These are phyloP conservation scores for Pseudocercospora macadamiae DNA, from an alignment of 2,329 filamentous ascomycete genomes.

Conservation along the genomic window DNA sequence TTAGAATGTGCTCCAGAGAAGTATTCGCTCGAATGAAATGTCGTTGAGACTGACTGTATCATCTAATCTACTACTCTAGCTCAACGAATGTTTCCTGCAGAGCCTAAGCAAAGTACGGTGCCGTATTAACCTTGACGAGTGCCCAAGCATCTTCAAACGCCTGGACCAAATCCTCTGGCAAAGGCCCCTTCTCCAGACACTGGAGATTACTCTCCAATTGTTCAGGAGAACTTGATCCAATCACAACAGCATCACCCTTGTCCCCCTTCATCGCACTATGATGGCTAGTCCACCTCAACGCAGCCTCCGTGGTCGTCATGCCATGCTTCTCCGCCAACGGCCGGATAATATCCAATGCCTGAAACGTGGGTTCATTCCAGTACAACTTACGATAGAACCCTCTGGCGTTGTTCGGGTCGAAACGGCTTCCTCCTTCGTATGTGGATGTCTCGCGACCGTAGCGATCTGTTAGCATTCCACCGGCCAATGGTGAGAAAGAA, in stretches of 20 bases:
- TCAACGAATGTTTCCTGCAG: no score
- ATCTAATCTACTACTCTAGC: no score
- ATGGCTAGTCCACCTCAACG: constrained; percentile 51
- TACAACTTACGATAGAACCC: constrained; percentile 45
- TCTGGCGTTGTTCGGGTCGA: constrained; percentile 45
- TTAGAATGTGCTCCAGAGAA: no score
- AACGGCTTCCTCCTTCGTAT: constrained; percentile 42
- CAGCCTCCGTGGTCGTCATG: constrained; percentile 48
- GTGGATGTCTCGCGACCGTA: constrained; percentile 42
- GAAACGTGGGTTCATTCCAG: constrained; percentile 48
- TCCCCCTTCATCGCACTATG: constrained; percentile 44
- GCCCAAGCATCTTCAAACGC: constrained; percentile 45
- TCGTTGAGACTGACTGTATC: no score
- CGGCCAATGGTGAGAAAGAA: constrained; percentile 49
- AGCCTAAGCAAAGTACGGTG: constrained; percentile 3
- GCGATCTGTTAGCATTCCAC: constrained; percentile 50
- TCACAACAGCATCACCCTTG: constrained; percentile 43
- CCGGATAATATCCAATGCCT: constrained; percentile 47
- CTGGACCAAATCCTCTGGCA: constrained; percentile 46
- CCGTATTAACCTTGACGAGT: constrained; percentile 1
- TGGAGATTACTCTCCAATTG: constrained; percentile 46
- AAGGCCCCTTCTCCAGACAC: constrained; percentile 44
- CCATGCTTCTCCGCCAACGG: constrained; percentile 44
- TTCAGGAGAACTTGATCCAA: constrained; percentile 42
- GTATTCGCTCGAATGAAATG: no score